Evolutionary conservation across 352 stramenopile species (phyloP).

Genomic region (Pythium rishiriense): DNA sequence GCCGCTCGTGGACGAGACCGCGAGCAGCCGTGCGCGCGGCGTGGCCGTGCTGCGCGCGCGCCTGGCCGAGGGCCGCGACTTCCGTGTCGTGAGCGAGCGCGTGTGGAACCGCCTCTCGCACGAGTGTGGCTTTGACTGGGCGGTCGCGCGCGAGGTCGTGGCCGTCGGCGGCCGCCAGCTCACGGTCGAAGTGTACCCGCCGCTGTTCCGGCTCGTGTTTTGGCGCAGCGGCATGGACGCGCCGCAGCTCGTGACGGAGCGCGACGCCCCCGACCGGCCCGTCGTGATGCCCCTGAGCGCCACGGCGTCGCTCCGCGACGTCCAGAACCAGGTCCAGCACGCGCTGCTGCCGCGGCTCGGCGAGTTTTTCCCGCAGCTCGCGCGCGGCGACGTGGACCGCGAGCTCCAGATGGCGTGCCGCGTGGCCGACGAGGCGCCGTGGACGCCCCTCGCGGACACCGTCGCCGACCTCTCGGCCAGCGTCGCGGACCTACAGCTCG

Average conservation of each 20-base stretch:
- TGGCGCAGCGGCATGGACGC: slow-evolving; percentile 40
- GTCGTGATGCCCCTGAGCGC: slow-evolving; percentile 46
- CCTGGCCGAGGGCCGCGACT: slow-evolving; percentile 67
- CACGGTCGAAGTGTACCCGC: slow-evolving; percentile 71
- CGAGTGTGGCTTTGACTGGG: slow-evolving; percentile 68
- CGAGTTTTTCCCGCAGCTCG: slow-evolving; percentile 44
- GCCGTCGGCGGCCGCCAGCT: slow-evolving; percentile 36
- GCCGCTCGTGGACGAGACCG: slow-evolving; percentile 45
- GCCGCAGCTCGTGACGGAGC: slow-evolving; percentile 33
- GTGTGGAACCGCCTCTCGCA: slow-evolving; percentile 72
- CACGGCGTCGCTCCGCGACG: slow-evolving; percentile 37
- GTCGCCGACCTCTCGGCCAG: slow-evolving; percentile 14
- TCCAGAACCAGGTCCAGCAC: slow-evolving; percentile 49
- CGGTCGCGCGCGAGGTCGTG: slow-evolving; percentile 66
- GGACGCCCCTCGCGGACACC: slow-evolving; percentile 41
- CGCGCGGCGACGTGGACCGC: slow-evolving; percentile 27
- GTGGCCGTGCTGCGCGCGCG: slow-evolving; percentile 57
- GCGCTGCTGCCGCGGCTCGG: slow-evolving; percentile 31
- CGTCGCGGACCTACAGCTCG: slow-evolving; percentile 56
- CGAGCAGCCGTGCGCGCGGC: slow-evolving; percentile 43
- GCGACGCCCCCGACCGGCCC: slow-evolving; percentile 32
- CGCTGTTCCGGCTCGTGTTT: slow-evolving; percentile 54
- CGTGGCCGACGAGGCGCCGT: slow-evolving; percentile 36
- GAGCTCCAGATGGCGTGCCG: slow-evolving; percentile 58
- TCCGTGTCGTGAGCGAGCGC: slow-evolving; percentile 61